Base-by-base conservation (phyloP, 192 early-diverging fungal species). In the Umbelopsis sp. region DNA sequence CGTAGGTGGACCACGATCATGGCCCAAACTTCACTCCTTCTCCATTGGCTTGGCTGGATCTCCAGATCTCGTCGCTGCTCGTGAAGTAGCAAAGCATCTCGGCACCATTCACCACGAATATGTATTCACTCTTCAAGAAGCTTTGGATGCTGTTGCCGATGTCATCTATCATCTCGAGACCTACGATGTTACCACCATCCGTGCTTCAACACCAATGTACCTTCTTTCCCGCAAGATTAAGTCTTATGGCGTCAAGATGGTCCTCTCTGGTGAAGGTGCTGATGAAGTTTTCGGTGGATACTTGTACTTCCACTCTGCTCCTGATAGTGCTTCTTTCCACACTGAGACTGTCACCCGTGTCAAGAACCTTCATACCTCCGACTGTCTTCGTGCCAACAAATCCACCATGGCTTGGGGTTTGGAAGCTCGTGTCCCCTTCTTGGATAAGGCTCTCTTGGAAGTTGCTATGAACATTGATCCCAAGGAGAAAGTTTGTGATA, bases 341-440 rank as follows among this genome's bases (percentile, higher is more conserved):
- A 86, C 89, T 72, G 97, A 99, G 80, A 91, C 89, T 49, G 93
- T 99, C 67, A 86, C 78, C 53, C 92, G 97, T 71, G 95, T 98
- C 78, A 94, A 98, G 85, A 96, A 99, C 89, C 84, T 99, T 62
- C 96, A 99, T 80, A 97, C 93, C 26, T 88, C 94, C 76, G 97
- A 99, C 81, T 94, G 93, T 82, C 84, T 99, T 65, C 95, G 97
- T 76, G 97, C 97, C 80, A 98, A 99, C 92, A 98, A 99, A 81
- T 93, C 95, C 4, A 99, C 97, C 47, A 98, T 99, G 96, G 97
- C 97, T 7, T 99, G 97, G 97, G 97, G 97, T 75, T 90, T 99
- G 47, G 97, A 99, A 78, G 95, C 95, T 16, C 95, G 97, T 76
- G 97, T 99, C 22, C 97, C 97, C 43, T 99, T 99, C 91, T 84